phyloP scores from a whole-genome alignment of 176 grass and related monocot genomes.

The Canna indica region DNA sequence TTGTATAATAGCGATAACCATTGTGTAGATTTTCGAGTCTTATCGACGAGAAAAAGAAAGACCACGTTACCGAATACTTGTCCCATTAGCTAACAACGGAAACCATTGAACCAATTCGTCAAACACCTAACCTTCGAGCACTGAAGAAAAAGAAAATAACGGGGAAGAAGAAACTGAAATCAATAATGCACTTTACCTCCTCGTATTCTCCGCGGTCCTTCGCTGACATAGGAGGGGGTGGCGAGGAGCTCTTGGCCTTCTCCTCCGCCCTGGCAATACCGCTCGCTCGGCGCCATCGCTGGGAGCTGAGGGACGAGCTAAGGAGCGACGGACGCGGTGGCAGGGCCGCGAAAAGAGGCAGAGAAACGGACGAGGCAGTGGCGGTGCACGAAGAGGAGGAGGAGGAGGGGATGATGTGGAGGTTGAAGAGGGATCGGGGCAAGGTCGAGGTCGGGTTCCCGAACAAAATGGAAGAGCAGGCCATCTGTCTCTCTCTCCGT shows the following conservation, averaged over 20 bases:
- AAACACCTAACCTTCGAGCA: not conserved
- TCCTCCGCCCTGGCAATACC: conserved; percentile 29
- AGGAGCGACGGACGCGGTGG: conserved; percentile 3
- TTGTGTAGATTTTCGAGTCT: no score
- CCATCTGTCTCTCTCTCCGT: conserved; percentile 7
- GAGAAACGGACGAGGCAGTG: not conserved
- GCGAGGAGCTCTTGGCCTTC: conserved; percentile 28
- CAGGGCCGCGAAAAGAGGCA: conserved; percentile 1
- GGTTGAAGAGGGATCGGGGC: conserved; percentile 15
- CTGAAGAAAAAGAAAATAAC: not conserved
- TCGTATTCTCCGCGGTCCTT: conserved; percentile 11
- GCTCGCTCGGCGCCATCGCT: conserved; percentile 21
- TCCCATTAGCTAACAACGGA: not conserved
- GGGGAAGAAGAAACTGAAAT: not conserved
- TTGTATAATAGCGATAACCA: not conserved
- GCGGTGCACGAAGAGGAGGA: no score
- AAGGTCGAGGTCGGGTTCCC: conserved; percentile 12
- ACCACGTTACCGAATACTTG: no score
- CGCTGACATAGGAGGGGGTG: not conserved
- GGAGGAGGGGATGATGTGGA: not conserved
- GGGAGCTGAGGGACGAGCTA: conserved; percentile 3
- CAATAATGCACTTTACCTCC: conserved; percentile 5
- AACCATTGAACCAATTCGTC: not conserved
- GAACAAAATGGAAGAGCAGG: conserved; percentile 21
- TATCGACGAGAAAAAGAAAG: no score